phyloP scores from a whole-genome alignment of 1,284 basidiomycete species.

The Lentinula novae-zelandiae region DNA sequence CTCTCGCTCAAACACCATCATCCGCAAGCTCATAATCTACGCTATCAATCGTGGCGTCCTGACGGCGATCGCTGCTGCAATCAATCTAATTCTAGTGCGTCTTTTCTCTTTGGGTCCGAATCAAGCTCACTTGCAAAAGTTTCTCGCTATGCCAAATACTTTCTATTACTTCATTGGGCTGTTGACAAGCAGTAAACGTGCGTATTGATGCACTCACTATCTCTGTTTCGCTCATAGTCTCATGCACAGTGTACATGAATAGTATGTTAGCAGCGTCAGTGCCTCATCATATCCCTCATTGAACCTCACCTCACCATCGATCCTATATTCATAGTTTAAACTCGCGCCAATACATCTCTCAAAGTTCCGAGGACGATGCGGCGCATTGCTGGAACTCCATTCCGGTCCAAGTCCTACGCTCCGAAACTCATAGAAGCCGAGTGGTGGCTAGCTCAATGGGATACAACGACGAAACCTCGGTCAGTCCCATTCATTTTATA shows the following conservation, averaged over 20 bases:
- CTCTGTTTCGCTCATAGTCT: neutral
- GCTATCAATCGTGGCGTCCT: constrained; percentile 24
- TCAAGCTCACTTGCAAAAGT: constrained; percentile 9
- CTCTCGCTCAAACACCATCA: constrained; percentile 21
- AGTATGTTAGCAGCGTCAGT: constrained; percentile 22
- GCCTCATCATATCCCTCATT: neutral
- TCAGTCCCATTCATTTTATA: neutral
- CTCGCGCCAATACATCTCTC: neutral
- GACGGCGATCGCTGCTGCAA: constrained; percentile 19
- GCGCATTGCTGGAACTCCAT: neutral
- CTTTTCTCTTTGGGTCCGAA: neutral
- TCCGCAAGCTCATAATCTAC: constrained; percentile 19
- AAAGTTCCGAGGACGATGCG: neutral
- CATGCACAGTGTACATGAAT: constrained; percentile 24
- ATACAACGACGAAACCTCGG: neutral
- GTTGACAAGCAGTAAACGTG: constrained; percentile 21
- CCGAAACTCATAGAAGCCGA: neutral
- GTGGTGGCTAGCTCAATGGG: neutral
- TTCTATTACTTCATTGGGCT: constrained; percentile 25
- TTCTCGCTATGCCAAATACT: constrained; percentile 20
- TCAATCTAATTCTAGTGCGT: constrained; percentile 22
- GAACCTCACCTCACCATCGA: too few relatives aligned
- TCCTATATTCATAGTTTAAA: neutral
- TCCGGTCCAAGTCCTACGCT: neutral
- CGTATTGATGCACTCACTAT: neutral